Evolutionary conservation across 2,329 filamentous ascomycete species (phyloP), one percentile per base, ranked within the genome.

Genomic region (Cordyceps tenuipes): DNA sequence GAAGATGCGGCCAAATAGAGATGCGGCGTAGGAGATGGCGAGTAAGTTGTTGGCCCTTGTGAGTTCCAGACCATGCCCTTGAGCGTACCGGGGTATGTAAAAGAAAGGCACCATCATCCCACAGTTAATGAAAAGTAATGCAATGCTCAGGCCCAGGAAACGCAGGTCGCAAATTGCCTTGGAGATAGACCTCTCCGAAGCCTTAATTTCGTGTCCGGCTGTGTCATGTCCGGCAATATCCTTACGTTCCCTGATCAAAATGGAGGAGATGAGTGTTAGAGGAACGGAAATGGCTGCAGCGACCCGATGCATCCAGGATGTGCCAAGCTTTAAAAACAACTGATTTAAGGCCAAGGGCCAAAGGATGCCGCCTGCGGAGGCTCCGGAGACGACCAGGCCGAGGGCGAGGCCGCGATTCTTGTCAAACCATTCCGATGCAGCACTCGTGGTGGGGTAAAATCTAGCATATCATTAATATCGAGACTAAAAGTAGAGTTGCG

Each of bases 21-120:
- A 82, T 13, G 82, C 81, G 0, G 78, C 77, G 66, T 87, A 87
- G 64, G 86, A 76, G 63, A 88, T 81, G 9, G 83, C 75, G 6
- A 87, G 74, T 41, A 87, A 75, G 64, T 85, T 86, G 70, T 86
- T 85, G 1, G 80, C 78, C 12, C 84, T 72, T 21, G 76, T 71
- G 19, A 70, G 70, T 2, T 78, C 76, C 47, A 84, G 76, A 9
- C 72, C 69, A 0, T 75, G 70, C 0, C 76, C 69, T 6, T 79
- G 71, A 6, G 81, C 82, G 67, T 81, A 87, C 6, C 79, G 70
- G 57, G 82, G 78, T 7, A 72, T 68, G 62, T 66, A 71, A 50
- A 65, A 65, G 55, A 69, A 72, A 0, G 70, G 70, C 2, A 72
- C 62, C 9, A 69, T 63, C 64, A 71, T 66, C 12, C 70, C 69